These are phyloP conservation scores for Diatrype stigma DNA, from an alignment of 2,329 filamentous ascomycete genomes.

Conservation along the genomic window DNA sequence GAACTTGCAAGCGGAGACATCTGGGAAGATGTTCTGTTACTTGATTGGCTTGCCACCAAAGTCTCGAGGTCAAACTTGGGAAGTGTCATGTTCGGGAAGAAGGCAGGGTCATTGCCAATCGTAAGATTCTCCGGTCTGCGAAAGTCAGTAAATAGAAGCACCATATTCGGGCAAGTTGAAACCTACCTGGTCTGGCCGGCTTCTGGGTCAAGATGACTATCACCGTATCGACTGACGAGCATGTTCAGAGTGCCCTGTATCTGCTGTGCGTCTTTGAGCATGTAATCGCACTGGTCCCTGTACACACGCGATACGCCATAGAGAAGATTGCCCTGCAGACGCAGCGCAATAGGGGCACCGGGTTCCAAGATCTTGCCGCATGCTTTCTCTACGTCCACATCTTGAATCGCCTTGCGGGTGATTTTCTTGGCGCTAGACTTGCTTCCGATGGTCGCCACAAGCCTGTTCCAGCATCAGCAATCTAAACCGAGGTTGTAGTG, in stretches of 20 bases:
- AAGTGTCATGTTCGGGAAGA: slow-evolving; percentile 63
- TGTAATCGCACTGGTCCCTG: slow-evolving; percentile 80
- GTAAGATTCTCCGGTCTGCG: slow-evolving; percentile 70
- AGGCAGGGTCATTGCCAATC: slow-evolving; percentile 77
- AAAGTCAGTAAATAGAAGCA: slow-evolving; percentile 1
- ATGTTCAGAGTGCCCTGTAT: slow-evolving; percentile 69
- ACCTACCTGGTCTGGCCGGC: slow-evolving; percentile 69
- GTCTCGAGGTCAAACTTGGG: slow-evolving; percentile 53
- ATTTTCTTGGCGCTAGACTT: slow-evolving; percentile 69
- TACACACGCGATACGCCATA: slow-evolving; percentile 84
- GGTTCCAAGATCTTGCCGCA: slow-evolving; percentile 82
- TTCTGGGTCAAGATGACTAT: slow-evolving; percentile 62
- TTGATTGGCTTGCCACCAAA: slow-evolving; percentile 28
- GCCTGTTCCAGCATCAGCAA: slow-evolving; percentile 49
- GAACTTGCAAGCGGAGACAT: slow-evolving; percentile 20
- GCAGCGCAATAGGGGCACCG: slow-evolving; percentile 80
- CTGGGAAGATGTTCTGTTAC: slow-evolving; percentile 27
- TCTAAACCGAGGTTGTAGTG: neutral
- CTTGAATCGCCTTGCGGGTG: slow-evolving; percentile 79
- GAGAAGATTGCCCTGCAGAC: slow-evolving; percentile 84
- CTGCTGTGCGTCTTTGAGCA: slow-evolving; percentile 74
- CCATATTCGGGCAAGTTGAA: neutral
- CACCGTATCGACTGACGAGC: slow-evolving; percentile 55
- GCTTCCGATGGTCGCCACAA: slow-evolving; percentile 81
- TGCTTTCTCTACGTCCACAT: slow-evolving; percentile 81